Percentiles rank a stretch among this genome's conserved stretches.
These are phyloP conservation scores for Pichiaceae sp. DNA, from an alignment of 1,139 yeast species.

Conservation along the genomic window DNA sequence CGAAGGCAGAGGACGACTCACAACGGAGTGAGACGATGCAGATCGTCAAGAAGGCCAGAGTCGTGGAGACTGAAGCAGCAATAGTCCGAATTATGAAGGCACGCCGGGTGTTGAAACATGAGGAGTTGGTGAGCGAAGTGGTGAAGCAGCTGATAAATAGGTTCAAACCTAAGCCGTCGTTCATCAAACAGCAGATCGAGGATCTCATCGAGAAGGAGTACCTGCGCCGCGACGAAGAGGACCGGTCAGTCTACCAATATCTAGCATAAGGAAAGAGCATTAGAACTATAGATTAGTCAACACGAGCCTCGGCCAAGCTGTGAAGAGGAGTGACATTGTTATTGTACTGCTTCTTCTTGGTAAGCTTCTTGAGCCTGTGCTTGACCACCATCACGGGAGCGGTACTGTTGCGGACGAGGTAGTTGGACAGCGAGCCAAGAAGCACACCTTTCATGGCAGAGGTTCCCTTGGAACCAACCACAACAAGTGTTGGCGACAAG, in stretches of 20 bases:
- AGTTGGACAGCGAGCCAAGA: conserved; percentile 68
- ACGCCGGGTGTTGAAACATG: conserved; percentile 52
- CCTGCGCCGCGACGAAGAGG: conserved; percentile 60
- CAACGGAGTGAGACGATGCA: conserved; percentile 35
- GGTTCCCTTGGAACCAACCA: conserved; percentile 76
- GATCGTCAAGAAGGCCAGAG: conserved; percentile 36
- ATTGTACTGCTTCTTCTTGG: conserved; percentile 39
- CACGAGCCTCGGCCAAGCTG: conserved; percentile 26
- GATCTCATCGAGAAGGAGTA: conserved; percentile 79
- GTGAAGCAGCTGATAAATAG: conserved; percentile 53
- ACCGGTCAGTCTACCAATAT: conserved; percentile 60
- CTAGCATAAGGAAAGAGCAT: conserved; percentile 38
- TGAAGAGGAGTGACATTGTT: conserved; percentile 24
- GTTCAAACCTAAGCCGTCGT: conserved; percentile 50
- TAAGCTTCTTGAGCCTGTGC: conserved; percentile 68
- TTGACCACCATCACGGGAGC: conserved; percentile 92
- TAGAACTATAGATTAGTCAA: conserved; percentile 14
- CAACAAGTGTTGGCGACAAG: conserved; percentile 72
- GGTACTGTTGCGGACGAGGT: conserved; percentile 65
- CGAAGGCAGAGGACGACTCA: conserved; percentile 29
- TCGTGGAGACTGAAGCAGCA: conserved; percentile 75
- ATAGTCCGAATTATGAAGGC: conserved; percentile 84
- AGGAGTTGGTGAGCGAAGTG: conserved; percentile 59
- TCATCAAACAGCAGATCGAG: conserved; percentile 75
- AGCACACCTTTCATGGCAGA: conserved; percentile 70